Evolutionary conservation across 2,329 filamentous ascomycete species (phyloP).

Genomic region (Sclerotiophoma versabilis): DNA sequence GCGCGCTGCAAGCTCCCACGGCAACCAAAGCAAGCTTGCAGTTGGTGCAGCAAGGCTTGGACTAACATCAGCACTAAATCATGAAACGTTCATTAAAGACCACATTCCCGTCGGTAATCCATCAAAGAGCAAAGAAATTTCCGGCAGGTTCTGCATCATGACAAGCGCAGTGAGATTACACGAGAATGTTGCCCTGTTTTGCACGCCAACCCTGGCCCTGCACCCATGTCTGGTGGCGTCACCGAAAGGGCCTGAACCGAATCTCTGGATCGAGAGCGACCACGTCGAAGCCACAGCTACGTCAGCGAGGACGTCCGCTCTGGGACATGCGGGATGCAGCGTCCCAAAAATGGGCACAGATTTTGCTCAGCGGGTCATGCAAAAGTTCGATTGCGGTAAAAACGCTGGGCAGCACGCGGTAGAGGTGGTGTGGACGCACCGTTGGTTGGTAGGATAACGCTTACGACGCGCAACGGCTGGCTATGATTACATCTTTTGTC

Average conservation of each 20-base stretch:
- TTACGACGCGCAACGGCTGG: conserved; percentile 17
- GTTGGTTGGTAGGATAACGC: conserved; percentile 12
- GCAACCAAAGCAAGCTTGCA: conserved; percentile 2
- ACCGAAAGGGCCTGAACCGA: conserved; percentile 2
- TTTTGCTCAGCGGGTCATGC: conserved; percentile 6
- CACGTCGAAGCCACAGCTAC: conserved; percentile 9
- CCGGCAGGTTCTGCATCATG: conserved; percentile 5
- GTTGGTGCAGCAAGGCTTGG: conserved; percentile 2
- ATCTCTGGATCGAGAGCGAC: conserved; percentile 1
- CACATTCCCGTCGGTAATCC: not conserved
- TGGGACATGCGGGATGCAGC: conserved; percentile 5
- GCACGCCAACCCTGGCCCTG: conserved; percentile 10
- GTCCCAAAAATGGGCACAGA: conserved; percentile 7
- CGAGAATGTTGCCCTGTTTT: conserved; percentile 11
- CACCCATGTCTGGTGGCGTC: conserved; percentile 17
- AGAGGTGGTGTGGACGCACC: not conserved
- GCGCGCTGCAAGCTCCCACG: conserved; percentile 6
- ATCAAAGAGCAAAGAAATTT: not conserved
- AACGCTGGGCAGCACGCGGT: not conserved
- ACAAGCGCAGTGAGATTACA: conserved; percentile 12
- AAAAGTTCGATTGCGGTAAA: conserved; percentile 11
- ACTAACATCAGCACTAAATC: not conserved
- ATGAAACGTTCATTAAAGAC: not conserved
- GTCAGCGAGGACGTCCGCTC: conserved; percentile 6
- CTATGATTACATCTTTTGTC: conserved; percentile 12